Evolutionary conservation across 371 early-diverging fungal genomes (phyloP), one percentile per base, ranked within the genome.

Genomic region (Blakeslea trispora): DNA sequence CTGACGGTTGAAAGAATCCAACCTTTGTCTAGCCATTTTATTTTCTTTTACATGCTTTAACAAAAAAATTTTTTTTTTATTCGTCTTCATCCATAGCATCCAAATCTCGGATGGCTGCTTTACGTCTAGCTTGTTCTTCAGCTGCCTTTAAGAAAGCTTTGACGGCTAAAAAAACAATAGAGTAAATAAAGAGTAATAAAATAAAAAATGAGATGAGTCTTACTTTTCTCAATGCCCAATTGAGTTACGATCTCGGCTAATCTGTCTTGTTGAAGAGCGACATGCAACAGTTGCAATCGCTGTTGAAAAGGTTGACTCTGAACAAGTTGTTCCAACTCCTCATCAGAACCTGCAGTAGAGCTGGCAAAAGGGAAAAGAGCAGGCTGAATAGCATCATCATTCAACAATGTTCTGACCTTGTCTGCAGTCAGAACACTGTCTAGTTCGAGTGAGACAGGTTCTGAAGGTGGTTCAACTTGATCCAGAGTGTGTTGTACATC

Each of bases 261-360:
- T 50, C 85, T 85, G 6, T 90, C 92, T 10, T 86, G 81, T 56
- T 87, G 79, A 23, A 91, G 72, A 28, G 88, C 86, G 19, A 69
- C 68, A 53, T 83, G 82, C 52, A 91, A 66, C 1, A 83, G 73
- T 11, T 77, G 81, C 39, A 90, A 66, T 35, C 90, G 81, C 68
- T 88, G 85, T 44, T 79, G 80, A 65, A 91, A 90, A 60, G 87
- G 88, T 44, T 89, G 84, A 31, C 84, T 83, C 21, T 79, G 70
- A 1, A 87, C 71, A 15, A 89, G 75, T 47, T 81, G 79, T 8
- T 81, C 79, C 15, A 89, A 65, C 39, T 85, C 77, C 43, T 78
- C 83, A 11, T 72, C 68, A 0, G 83, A 74, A 15, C 67, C 70
- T 7, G 23, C 10, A 17, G 69, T 64, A 37, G 84, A 84, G 3